phyloP scores from a whole-genome alignment of 306 rosid species.

The Cyclanthera cordifolia region DNA sequence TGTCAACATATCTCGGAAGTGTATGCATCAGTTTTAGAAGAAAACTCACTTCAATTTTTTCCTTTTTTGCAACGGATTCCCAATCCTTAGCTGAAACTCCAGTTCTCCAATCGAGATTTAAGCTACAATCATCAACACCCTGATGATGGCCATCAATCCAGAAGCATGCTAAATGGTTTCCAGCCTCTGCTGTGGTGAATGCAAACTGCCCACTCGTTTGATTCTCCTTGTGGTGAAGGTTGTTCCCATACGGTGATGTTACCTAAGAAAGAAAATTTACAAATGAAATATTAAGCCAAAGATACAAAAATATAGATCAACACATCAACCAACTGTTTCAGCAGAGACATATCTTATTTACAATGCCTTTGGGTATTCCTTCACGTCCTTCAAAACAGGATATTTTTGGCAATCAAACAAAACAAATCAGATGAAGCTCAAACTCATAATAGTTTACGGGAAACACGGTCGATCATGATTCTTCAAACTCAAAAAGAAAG shows the following conservation, averaged over 20 bases:
- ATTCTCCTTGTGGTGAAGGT: slow-evolving; percentile 55
- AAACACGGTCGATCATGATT: too few relatives aligned
- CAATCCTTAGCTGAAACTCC: slow-evolving; percentile 96
- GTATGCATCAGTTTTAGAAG: not conserved
- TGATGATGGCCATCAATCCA: slow-evolving; percentile 41
- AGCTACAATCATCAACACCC: slow-evolving; percentile 18
- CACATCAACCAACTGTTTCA: too few relatives aligned
- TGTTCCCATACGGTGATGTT: slow-evolving; percentile 81
- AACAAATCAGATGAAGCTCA: not conserved
- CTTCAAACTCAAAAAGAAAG: not conserved
- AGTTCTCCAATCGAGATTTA: slow-evolving; percentile 84
- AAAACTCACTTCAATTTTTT: slow-evolving; percentile 71
- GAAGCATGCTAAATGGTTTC: slow-evolving; percentile 83
- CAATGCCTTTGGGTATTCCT: not conserved
- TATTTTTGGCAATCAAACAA: not conserved
- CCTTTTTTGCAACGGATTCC: slow-evolving; percentile 92
- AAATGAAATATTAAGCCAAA: slow-evolving; percentile 11
- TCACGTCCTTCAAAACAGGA: not conserved
- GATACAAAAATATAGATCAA: not conserved
- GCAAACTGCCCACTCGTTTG: slow-evolving; percentile 74
- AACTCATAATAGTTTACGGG: too few relatives aligned
- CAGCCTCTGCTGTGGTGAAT: slow-evolving; percentile 81
- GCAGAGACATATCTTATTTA: not conserved
- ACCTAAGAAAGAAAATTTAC: slow-evolving; percentile 28
- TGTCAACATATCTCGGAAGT: not conserved